Percentiles rank a stretch among this genome's conserved stretches.
Conservation (phyloP, 768 basidiomycete genomes). For the Kwoniella heveanensis region DNA sequence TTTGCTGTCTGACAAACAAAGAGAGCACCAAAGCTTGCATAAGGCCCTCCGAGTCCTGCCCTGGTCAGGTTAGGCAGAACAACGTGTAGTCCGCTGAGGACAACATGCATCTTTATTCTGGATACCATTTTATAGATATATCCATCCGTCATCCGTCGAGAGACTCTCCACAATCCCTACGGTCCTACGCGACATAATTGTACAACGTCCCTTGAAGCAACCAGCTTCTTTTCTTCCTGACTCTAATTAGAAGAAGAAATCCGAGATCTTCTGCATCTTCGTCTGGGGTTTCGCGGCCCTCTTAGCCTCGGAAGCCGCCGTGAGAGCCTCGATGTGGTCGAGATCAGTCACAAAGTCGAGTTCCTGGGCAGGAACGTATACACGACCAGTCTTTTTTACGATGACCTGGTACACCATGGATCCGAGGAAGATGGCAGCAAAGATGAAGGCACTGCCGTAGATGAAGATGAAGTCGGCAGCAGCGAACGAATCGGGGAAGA, state of each 20-base stretch:
- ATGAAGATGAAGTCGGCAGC: slow-evolving; percentile 33
- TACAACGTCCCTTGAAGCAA: slow-evolving; percentile 1
- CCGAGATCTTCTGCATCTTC: slow-evolving; percentile 24
- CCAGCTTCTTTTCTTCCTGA: too few relatives aligned
- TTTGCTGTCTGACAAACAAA: too few relatives aligned
- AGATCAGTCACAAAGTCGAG: slow-evolving; percentile 29
- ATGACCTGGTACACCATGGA: slow-evolving; percentile 20
- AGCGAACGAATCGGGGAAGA: slow-evolving; percentile 24
- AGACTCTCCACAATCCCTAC: too few relatives aligned
- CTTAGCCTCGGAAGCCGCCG: slow-evolving; percentile 24
- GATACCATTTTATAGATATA: too few relatives aligned
- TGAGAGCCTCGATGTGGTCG: slow-evolving; percentile 28
- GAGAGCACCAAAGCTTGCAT: too few relatives aligned
- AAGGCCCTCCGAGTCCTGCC: too few relatives aligned
- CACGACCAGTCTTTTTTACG: not conserved
- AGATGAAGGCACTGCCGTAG: slow-evolving; percentile 35
- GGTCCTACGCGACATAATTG: not conserved
- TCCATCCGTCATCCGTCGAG: not conserved
- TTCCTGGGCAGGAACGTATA: slow-evolving; percentile 15
- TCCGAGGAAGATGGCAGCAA: slow-evolving; percentile 23
- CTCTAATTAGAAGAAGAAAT: slow-evolving; percentile 26
- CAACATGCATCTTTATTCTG: too few relatives aligned
- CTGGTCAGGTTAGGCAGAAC: too few relatives aligned
- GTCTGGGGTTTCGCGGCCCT: slow-evolving; percentile 17
- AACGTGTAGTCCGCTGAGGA: too few relatives aligned